Evolutionary conservation across 805 yeast species (phyloP), one percentile per base, ranked within the genome.

Genomic region (Candida dajiaensis): DNA sequence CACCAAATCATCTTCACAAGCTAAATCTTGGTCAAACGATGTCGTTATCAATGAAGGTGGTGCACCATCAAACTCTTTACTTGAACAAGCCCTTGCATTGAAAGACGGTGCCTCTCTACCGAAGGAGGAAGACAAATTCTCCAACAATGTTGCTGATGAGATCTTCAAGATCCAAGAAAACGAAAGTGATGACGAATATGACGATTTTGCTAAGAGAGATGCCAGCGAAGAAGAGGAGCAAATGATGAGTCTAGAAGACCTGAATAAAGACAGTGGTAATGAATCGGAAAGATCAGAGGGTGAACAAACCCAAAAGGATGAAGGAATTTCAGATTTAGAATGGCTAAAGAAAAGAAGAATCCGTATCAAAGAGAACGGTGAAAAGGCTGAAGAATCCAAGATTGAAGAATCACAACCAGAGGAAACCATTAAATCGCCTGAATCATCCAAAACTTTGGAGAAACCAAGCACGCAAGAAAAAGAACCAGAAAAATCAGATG

Each of bases 321-420:
- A 74, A 47, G 66, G 57, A 13, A 73, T 85, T 13, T 75, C 89
- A 13, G 96, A 90, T 68, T 66, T 86, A 44, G 96, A 90, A 47
- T 90, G 98, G 98, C 74, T 90, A 50, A 80, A 81, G 58, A 77
- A 75, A 55, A 80, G 86, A 63, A 77, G 94, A 64, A 78, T 74
- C 20, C 78, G 94, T 61, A 86, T 90, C 48, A 75, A 68, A 52
- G 88, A 81, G 37, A 64, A 65, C 42, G 70, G 65, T 35, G 66
- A 49, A 29, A 41, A 40, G 12, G 43, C 53, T 21, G 54, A 45
- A 25, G 40, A 44, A 43, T 36, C 44, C 47, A 33, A 47, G 37
- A 48, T 29, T 19, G 40, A 28, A 23, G 37, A 21, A 20, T 21
- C 20, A 40, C 29, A 9, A 45, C 46, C 40, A 28, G 43, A 47